A percentile compares a stretch with the other conserved stretches of the same genome.
Evolutionary conservation across 2,329 filamentous ascomycete species (phyloP).

Genomic region (Ophiosphaerella narmari): DNA sequence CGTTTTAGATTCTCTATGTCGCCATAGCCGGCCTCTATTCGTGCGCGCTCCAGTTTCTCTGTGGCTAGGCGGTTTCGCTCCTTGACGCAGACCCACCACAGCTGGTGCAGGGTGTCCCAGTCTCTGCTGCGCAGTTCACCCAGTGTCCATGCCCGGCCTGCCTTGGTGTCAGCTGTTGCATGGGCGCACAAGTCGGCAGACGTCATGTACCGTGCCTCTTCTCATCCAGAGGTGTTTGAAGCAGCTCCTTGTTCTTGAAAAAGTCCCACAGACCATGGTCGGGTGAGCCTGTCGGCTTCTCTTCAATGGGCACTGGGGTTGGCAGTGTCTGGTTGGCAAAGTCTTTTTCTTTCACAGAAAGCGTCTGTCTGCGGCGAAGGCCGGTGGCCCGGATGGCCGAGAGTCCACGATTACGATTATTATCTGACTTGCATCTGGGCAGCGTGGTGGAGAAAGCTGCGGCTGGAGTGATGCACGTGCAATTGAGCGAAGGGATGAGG

Average conservation of each 20-base stretch:
- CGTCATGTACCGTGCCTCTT: slow-evolving; percentile 64
- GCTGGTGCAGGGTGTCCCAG: slow-evolving; percentile 87
- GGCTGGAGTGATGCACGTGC: slow-evolving; percentile 44
- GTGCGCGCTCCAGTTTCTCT: slow-evolving; percentile 68
- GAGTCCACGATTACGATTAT: slow-evolving; percentile 79
- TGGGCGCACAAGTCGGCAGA: background rate
- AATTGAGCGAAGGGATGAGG: slow-evolving; percentile 30
- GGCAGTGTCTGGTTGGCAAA: slow-evolving; percentile 59
- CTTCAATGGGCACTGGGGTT: slow-evolving; percentile 66
- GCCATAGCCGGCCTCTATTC: slow-evolving; percentile 74
- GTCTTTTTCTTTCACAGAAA: slow-evolving; percentile 72
- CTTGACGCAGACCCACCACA: slow-evolving; percentile 95
- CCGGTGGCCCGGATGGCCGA: slow-evolving; percentile 81
- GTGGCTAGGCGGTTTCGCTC: slow-evolving; percentile 92
- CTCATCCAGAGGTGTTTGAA: slow-evolving; percentile 74
- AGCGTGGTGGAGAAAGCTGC: slow-evolving; percentile 59
- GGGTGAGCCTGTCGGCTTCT: slow-evolving; percentile 66
- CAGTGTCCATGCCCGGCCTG: slow-evolving; percentile 78
- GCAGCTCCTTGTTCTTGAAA: slow-evolving; percentile 71
- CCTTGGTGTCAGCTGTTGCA: slow-evolving; percentile 5
- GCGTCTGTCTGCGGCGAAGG: slow-evolving; percentile 64
- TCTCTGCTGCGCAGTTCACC: slow-evolving; percentile 86
- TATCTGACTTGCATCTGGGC: slow-evolving; percentile 66
- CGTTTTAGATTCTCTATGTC: slow-evolving; percentile 68
- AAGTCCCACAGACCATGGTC: slow-evolving; percentile 93